Conservation (phyloP, 352 stramenopile species). For the Pythium dissotocum region DNA sequence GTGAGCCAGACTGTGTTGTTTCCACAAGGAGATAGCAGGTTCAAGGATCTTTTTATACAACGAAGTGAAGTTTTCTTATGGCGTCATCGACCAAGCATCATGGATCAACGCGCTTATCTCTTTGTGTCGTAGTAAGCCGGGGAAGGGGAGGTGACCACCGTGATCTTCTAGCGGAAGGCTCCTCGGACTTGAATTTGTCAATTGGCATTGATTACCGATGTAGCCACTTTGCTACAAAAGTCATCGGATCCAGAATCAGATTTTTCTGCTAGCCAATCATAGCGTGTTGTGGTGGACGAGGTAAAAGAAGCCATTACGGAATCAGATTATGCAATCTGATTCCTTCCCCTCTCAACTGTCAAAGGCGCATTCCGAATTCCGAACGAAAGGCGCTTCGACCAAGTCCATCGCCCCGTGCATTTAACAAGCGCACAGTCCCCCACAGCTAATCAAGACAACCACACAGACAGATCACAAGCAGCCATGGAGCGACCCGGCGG, state of each 20-base stretch:
- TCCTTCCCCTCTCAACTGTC: slow-evolving; percentile 3
- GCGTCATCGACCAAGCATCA: too few relatives aligned
- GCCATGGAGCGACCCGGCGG: slow-evolving; percentile 27
- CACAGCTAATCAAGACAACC: not conserved
- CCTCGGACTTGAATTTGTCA: too few relatives aligned
- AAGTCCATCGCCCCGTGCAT: not conserved
- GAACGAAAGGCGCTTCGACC: slow-evolving; percentile 2
- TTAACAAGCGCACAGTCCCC: not conserved
- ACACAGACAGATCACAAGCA: not conserved
- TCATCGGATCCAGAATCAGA: slow-evolving; percentile 14
- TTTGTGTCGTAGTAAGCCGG: too few relatives aligned
- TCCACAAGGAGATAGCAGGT: too few relatives aligned
- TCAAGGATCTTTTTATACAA: too few relatives aligned
- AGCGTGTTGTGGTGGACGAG: not conserved
- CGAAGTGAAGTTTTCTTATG: too few relatives aligned
- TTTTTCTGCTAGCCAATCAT: slow-evolving; percentile 13
- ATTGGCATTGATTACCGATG: not conserved
- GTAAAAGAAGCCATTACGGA: slow-evolving; percentile 16
- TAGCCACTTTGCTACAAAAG: not conserved
- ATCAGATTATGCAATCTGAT: slow-evolving; percentile 13
- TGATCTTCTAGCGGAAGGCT: too few relatives aligned
- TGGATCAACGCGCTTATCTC: too few relatives aligned
- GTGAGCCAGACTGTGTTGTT: too few relatives aligned
- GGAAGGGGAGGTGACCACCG: too few relatives aligned
- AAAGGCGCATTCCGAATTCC: slow-evolving; percentile 30